phyloP scores from a whole-genome alignment of 306 rosid species.

The Cicer arietinum region DNA sequence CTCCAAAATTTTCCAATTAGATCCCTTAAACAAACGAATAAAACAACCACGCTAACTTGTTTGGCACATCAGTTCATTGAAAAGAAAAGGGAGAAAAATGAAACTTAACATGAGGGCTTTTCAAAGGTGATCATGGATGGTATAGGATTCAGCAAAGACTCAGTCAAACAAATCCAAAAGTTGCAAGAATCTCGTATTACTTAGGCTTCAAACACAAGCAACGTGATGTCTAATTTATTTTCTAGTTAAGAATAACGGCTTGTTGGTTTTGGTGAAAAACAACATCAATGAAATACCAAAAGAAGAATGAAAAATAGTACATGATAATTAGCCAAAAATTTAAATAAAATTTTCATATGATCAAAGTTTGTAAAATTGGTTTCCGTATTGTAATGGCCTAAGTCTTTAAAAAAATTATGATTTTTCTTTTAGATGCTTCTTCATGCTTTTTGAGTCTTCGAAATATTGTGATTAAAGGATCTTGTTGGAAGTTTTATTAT shows the following conservation, averaged over 20 bases:
- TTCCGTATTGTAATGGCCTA: too few relatives aligned
- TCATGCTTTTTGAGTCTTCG: too few relatives aligned
- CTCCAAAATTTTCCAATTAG: constrained; percentile 34
- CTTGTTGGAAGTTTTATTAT: too few relatives aligned
- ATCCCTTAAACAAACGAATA: background rate
- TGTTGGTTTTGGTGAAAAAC: constrained; percentile 19
- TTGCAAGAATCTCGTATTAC: constrained; percentile 15
- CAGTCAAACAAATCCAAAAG: constrained; percentile 13
- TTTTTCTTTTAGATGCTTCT: too few relatives aligned
- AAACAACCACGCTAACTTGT: background rate
- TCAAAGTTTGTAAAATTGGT: background rate
- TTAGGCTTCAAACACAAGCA: constrained; percentile 34
- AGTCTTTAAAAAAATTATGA: too few relatives aligned
- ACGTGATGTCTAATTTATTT: constrained; percentile 39
- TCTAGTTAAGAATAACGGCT: constrained; percentile 34
- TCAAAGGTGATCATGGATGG: constrained; percentile 12
- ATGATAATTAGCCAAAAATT: background rate
- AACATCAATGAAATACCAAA: background rate
- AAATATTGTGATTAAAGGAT: too few relatives aligned
- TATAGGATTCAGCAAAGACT: constrained; percentile 38
- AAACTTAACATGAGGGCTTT: background rate
- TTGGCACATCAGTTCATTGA: background rate
- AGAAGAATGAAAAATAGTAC: background rate
- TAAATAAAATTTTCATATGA: background rate
- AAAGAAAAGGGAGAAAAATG: constrained; percentile 4